Evolutionary conservation across 106 monocot species (phyloP).

Genomic region (Dendrobium officinale): DNA sequence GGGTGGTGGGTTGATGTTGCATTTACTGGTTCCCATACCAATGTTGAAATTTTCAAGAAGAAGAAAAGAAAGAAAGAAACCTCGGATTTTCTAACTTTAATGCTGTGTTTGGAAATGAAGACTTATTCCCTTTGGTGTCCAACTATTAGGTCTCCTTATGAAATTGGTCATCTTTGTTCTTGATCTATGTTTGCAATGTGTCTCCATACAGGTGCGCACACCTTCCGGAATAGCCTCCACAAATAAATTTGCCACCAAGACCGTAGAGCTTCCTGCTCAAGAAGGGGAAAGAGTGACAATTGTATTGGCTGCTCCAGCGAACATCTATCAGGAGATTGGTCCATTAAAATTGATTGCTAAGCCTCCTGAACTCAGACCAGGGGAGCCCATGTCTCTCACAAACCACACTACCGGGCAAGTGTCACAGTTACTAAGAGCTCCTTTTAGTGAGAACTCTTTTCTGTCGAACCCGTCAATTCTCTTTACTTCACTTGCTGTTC

Average conservation of each 20-base stretch:
- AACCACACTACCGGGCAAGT: slow-evolving; percentile 76
- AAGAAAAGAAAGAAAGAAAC: not conserved
- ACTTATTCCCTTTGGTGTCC: not conserved
- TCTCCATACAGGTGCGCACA: slow-evolving; percentile 49
- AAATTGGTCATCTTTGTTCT: not conserved
- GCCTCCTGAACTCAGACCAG: slow-evolving; percentile 46
- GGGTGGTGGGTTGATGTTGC: not conserved
- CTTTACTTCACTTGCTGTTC: slow-evolving; percentile 63
- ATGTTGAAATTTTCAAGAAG: not conserved
- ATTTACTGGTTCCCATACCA: not conserved
- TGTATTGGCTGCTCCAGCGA: slow-evolving; percentile 60
- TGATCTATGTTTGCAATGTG: not conserved
- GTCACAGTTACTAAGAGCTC: slow-evolving; percentile 64
- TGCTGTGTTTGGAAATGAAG: not conserved
- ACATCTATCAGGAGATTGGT: slow-evolving; percentile 53
- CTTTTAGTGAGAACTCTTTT: slow-evolving; percentile 38
- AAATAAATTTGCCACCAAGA: slow-evolving; percentile 77
- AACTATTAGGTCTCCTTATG: not conserved
- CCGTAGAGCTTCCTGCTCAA: slow-evolving; percentile 90
- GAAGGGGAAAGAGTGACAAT: slow-evolving; percentile 94
- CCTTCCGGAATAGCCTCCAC: slow-evolving; percentile 80
- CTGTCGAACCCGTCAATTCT: slow-evolving; percentile 52
- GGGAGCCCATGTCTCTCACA: slow-evolving; percentile 80
- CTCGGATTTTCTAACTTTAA: not conserved
- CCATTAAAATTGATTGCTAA: slow-evolving; percentile 58